Evolutionary conservation across 345 rosid species (phyloP).

Genomic region (Sonneratia caseolaris): DNA sequence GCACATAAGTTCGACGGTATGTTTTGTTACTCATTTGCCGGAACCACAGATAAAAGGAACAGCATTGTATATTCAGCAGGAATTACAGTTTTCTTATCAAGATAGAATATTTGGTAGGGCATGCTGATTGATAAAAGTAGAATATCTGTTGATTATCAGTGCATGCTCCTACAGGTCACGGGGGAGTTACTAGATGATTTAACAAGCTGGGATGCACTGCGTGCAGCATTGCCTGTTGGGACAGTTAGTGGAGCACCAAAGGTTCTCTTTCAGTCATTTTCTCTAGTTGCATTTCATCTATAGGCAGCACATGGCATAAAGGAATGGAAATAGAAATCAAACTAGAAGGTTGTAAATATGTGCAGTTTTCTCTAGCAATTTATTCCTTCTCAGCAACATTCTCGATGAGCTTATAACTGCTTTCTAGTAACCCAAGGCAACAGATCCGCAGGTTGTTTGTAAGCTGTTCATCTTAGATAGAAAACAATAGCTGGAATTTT

Average conservation of each 20-base stretch:
- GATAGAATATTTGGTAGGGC: too few relatives aligned
- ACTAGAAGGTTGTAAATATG: not conserved
- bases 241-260: constrained; percentile 98
- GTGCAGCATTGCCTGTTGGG: constrained; percentile 89
- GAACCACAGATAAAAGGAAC: not conserved
- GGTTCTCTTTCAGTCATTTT: constrained; percentile 26
- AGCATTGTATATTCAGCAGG: not conserved
- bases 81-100: not conserved
- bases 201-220: constrained; percentile 84
- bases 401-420: not conserved
- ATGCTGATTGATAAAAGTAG: not conserved
- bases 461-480: not conserved
- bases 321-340: not conserved
- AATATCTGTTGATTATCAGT: not conserved
- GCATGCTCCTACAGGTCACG: constrained; percentile 39
- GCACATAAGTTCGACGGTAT: constrained; percentile 94
- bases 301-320: not conserved
- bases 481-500: not conserved
- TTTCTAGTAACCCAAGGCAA: not conserved
- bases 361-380: not conserved
- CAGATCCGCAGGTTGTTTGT: not conserved
- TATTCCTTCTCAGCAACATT: not conserved
- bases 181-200: constrained; percentile 73
- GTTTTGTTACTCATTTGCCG: constrained; percentile 6
- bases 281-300: not conserved